phyloP scores from a whole-genome alignment of 371 early-diverging fungal genomes.

The Ordospora colligata region DNA sequence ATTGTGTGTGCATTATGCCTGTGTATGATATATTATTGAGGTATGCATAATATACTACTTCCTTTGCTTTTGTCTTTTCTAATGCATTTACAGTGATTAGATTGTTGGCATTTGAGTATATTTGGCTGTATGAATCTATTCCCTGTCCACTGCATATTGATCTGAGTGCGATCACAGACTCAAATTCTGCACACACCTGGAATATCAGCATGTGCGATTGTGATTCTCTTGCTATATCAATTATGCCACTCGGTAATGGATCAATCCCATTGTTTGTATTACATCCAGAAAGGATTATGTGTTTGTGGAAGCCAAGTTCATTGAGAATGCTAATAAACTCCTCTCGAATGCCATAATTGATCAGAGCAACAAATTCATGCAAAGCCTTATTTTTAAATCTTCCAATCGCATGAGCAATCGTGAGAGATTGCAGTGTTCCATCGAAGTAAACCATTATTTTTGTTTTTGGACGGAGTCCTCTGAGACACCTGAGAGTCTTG shows the following conservation, averaged over 20 bases:
- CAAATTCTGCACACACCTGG: neutral
- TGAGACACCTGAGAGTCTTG: constrained; percentile 16
- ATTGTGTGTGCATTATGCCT: neutral
- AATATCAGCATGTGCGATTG: constrained; percentile 14
- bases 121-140: neutral
- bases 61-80: constrained; percentile 5
- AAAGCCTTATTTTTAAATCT: constrained; percentile 19
- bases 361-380: neutral
- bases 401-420: constrained; percentile 3
- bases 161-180: neutral
- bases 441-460: constrained; percentile 27
- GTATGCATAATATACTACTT: constrained; percentile 20
- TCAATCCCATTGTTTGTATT: neutral
- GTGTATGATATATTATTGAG: neutral
- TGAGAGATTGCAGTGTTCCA: neutral
- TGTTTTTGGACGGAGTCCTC: constrained; percentile 14
- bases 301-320: neutral
- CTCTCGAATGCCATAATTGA: neutral
- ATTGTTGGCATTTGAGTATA: neutral
- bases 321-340: too few species aligned
- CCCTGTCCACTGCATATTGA: constrained; percentile 14
- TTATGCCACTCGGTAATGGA: neutral
- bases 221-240: neutral
- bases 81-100: neutral
- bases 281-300: neutral